Conservation (phyloP, 805 yeast genomes). For the Pichia manshurica region DNA sequence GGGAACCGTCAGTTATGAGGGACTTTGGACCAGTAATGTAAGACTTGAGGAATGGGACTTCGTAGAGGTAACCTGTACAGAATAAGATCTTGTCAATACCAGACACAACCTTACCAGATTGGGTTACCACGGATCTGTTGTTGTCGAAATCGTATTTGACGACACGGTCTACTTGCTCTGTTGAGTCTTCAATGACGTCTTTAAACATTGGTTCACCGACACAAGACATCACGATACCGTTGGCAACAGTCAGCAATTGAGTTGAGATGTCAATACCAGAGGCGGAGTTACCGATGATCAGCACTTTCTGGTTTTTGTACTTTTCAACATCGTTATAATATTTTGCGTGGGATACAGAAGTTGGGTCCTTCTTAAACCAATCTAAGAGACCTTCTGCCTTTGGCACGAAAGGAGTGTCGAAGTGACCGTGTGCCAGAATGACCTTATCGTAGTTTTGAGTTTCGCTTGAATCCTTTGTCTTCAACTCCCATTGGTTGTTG, state of each 20-base stretch:
- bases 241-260: conserved; percentile 28
- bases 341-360: conserved; percentile 39
- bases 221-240: conserved; percentile 27
- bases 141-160: conserved; percentile 23
- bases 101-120: conserved; percentile 40
- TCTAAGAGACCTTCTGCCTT: conserved; percentile 35
- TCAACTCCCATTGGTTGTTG: conserved; percentile 25
- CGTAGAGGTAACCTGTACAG: conserved; percentile 71
- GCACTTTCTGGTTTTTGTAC: conserved; percentile 33
- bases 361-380: conserved; percentile 29
- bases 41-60: conserved; percentile 53
- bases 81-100: conserved; percentile 55
- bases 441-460: conserved; percentile 30
- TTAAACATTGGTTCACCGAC: conserved; percentile 27
- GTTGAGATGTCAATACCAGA: conserved; percentile 60
- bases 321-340: conserved; percentile 32
- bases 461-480: conserved; percentile 10
- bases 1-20: conserved; percentile 31
- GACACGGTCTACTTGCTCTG: conserved; percentile 24
- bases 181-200: conserved; percentile 23
- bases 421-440: conserved; percentile 44
- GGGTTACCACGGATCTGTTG: conserved; percentile 36
- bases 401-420: conserved; percentile 43
- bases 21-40: conserved; percentile 25
- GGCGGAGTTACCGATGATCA: conserved; percentile 46